These are phyloP conservation scores for Euclidium syriacum DNA, from an alignment of 345 rosid species.

Conservation along the genomic window DNA sequence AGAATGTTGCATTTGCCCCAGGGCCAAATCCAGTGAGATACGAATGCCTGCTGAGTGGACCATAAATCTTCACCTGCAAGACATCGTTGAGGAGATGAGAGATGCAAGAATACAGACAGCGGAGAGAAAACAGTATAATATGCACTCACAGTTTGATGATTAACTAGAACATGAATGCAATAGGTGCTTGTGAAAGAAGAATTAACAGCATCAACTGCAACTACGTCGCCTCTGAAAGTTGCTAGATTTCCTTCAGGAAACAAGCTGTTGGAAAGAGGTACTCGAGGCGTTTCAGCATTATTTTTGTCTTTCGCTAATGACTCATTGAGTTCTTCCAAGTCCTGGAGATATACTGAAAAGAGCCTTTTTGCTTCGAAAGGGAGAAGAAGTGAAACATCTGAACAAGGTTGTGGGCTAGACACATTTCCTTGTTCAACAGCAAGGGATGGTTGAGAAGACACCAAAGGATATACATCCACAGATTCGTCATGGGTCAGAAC, in stretches of 20 bases:
- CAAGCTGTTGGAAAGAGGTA: conserved; percentile 33
- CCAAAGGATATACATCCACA: conserved; percentile 22
- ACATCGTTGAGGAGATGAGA: conserved; percentile 17
- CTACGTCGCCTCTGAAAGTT: conserved; percentile 53
- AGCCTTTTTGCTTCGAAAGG: conserved; percentile 34
- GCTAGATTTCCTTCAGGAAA: conserved; percentile 57
- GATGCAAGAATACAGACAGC: not conserved
- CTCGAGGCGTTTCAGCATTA: conserved; percentile 21
- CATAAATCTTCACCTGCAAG: conserved; percentile 58
- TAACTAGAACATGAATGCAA: conserved; percentile 50
- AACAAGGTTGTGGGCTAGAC: conserved; percentile 17
- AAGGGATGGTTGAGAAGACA: conserved; percentile 26
- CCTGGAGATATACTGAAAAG: conserved; percentile 37
- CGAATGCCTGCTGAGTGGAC: conserved; percentile 44
- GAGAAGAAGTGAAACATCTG: conserved; percentile 54
- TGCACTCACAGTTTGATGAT: conserved; percentile 47
- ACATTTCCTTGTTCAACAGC: conserved; percentile 15
- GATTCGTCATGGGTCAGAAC: conserved; percentile 24
- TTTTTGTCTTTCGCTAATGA: conserved; percentile 28
- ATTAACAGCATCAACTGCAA: conserved; percentile 41
- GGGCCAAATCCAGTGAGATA: conserved; percentile 71
- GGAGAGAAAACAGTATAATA: conserved; percentile 7
- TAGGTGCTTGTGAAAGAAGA: conserved; percentile 20
- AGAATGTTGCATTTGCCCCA: conserved; percentile 64
- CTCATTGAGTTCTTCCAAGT: conserved; percentile 29